Conservation (phyloP, 306 rosid species). For the Quercus glauca region DNA sequence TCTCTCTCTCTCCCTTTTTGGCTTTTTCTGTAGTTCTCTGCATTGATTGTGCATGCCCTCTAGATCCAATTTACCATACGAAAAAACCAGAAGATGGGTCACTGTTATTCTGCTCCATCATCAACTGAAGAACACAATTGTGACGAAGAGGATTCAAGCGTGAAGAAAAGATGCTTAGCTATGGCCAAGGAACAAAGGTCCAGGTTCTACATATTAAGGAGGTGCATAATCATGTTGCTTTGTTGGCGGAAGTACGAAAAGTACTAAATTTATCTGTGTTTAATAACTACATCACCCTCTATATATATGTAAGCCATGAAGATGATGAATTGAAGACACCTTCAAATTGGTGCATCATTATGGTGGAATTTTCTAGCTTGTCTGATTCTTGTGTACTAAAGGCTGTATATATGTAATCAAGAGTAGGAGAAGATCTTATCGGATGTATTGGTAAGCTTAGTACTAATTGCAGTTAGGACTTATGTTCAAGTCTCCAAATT, state of each 20-base stretch:
- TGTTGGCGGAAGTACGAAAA: conserved; percentile 61
- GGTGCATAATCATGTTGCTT: conserved; percentile 50
- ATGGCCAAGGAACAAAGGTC: conserved; percentile 49
- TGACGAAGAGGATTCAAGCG: conserved; percentile 23
- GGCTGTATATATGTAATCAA: too few species aligned
- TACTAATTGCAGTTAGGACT: too few species aligned
- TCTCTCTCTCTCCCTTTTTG: background rate
- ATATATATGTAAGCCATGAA: too few species aligned
- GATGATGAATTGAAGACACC: too few species aligned
- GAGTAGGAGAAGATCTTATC: too few species aligned
- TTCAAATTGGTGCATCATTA: too few species aligned
- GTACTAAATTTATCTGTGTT: background rate
- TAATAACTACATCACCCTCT: too few species aligned
- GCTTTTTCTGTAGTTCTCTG: background rate
- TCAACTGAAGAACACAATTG: background rate
- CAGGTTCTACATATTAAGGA: conserved; percentile 52
- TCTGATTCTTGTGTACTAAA: too few species aligned
- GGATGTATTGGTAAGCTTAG: too few species aligned
- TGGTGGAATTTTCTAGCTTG: too few species aligned
- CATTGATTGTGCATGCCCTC: background rate
- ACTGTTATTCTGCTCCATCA: conserved; percentile 26
- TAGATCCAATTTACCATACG: background rate
- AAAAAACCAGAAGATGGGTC: conserved; percentile 26
- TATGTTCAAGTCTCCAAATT: too few species aligned
- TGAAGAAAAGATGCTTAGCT: conserved; percentile 46